These are phyloP conservation scores for Xylaria intraflava DNA, from an alignment of 495 filamentous ascomycete genomes.

Conservation along the genomic window DNA sequence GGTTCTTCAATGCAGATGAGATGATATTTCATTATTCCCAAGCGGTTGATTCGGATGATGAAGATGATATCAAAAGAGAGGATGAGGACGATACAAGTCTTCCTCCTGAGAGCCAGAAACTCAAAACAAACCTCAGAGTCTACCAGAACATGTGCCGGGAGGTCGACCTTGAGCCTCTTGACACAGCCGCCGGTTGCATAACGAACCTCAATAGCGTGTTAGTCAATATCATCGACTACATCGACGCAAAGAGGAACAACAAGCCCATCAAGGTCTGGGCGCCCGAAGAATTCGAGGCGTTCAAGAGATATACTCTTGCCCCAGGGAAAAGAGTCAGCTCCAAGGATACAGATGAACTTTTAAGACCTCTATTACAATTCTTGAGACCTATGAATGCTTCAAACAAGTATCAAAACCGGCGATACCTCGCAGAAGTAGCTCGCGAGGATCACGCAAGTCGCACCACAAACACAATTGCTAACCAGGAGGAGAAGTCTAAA, in stretches of 20 bases:
- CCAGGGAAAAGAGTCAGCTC: conserved; percentile 29
- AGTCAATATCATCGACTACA: conserved; percentile 49
- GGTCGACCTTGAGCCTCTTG: conserved; percentile 9
- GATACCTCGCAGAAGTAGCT: neutral
- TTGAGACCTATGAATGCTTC: neutral
- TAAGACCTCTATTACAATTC: conserved; percentile 35
- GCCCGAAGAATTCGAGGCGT: conserved; percentile 14
- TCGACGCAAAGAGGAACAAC: conserved; percentile 35
- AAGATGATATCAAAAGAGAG: conserved; percentile 10
- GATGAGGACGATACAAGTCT: neutral
- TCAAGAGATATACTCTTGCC: conserved; percentile 35
- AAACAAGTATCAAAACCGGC: neutral
- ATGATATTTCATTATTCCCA: conserved; percentile 28
- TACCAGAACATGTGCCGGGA: conserved; percentile 29
- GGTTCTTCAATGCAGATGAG: conserved; percentile 14
- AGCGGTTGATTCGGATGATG: neutral
- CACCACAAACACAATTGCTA: neutral
- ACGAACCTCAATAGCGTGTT: conserved; percentile 28
- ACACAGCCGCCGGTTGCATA: conserved; percentile 23
- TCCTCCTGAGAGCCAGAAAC: neutral
- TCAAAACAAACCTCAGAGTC: conserved; percentile 11
- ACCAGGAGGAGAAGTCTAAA: neutral
- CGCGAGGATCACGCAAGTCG: neutral
- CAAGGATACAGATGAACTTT: conserved; percentile 25
- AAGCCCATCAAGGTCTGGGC: conserved; percentile 27